Evolutionary conservation across 1,139 yeast species (phyloP).

Genomic region (Suhomyces maxii): DNA sequence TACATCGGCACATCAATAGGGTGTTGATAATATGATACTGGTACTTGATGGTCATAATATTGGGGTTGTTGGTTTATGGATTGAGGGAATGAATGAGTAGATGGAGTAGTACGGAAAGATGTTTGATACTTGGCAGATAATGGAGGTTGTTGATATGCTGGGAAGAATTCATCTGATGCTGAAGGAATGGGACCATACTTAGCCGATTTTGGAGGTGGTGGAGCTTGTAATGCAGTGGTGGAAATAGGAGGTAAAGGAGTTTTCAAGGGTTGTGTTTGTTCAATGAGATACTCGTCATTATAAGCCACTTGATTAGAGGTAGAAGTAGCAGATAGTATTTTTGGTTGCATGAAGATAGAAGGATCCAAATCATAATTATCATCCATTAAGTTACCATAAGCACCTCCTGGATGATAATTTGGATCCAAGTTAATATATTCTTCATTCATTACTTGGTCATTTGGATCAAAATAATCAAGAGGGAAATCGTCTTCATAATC

Average conservation of each 20-base stretch:
- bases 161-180: slow-evolving; percentile 24
- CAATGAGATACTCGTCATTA: slow-evolving; percentile 48
- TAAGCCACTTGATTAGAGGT: slow-evolving; percentile 32
- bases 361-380: slow-evolving; percentile 35
- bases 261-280: slow-evolving; percentile 44
- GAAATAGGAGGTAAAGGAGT: slow-evolving; percentile 21
- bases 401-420: slow-evolving; percentile 23
- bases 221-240: slow-evolving; percentile 11
- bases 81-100: slow-evolving; percentile 13
- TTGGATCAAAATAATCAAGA: slow-evolving; percentile 53
- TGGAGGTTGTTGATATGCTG: slow-evolving; percentile 17
- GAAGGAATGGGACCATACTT: slow-evolving; percentile 14
- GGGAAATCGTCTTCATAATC: slow-evolving; percentile 66
- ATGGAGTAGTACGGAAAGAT: slow-evolving; percentile 14
- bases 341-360: slow-evolving; percentile 20
- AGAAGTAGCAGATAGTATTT: slow-evolving; percentile 1
- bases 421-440: slow-evolving; percentile 41
- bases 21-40: slow-evolving; percentile 9
- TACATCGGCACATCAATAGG: slow-evolving; percentile 7
- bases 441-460: slow-evolving; percentile 19
- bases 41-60: slow-evolving; percentile 11
- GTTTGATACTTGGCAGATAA: slow-evolving; percentile 23
- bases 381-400: slow-evolving; percentile 18
- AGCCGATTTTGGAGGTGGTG: slow-evolving; percentile 18
- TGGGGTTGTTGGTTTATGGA: slow-evolving; percentile 14